Evolutionary conservation across 1,284 basidiomycete species (phyloP), one percentile per base, ranked within the genome.

Genomic region (Trichosporon ovoides): DNA sequence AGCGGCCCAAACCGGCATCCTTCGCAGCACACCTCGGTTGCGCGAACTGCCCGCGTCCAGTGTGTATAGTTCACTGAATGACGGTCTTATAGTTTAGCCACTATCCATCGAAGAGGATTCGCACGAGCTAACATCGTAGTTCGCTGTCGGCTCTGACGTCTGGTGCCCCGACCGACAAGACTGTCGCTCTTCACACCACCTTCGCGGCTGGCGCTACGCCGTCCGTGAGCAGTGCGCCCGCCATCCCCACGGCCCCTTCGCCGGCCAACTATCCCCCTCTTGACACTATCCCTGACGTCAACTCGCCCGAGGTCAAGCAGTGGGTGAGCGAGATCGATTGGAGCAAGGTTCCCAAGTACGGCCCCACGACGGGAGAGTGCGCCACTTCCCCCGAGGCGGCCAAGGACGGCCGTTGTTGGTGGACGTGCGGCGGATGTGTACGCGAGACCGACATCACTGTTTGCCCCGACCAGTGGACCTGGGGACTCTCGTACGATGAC

Each of bases 391-490:
- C 83, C 0, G 80, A 72, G 2, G 85, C 85, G 7, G 83, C 82
- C 9, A 76, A 80, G 9, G 82, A 89, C 5, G 77, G 77, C 13
- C 81, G 83, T 58, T 89, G 88, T 76, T 92, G 89, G 89, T 93
- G 89, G 90, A 89, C 88, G 9, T 92, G 89, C 72, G 84, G 85
- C 68, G 87, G 88, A 37, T 84, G 83, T 74, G 89, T 88, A 7
- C 82, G 88, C 16, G 81, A 78, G 31, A 83, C 83, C 12, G 88
- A 92, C 71, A 82, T 92, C 65, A 83, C 84, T 59, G 77, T 82
- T 20, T 96, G 93, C 77, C 89, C 90, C 1, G 82, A 85, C 68
- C 87, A 87, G 78, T 72, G 83, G n/a, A 56, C 40, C 20, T 54
- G 54, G 55, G 58, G 74, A 66, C 60, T 76, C 6, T 68, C 69